Conservation (phyloP, 768 basidiomycete genomes). For the Pisolithus tinctorius region DNA sequence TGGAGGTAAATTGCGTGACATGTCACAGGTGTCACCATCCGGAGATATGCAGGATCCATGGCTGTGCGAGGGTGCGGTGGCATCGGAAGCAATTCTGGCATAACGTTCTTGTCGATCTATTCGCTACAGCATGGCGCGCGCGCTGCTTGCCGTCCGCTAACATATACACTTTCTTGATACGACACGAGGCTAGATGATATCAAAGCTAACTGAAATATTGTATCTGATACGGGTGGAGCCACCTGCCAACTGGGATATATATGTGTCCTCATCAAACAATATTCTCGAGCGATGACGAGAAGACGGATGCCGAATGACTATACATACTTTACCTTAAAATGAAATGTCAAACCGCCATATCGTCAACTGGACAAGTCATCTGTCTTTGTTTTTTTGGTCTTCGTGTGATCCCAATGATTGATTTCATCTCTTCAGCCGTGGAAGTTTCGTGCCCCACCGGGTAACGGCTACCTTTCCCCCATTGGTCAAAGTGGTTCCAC, state of each 20-base stretch:
- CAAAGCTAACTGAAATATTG: neutral
- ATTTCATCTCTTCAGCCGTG: slow-evolving; percentile 8
- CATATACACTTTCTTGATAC: no score
- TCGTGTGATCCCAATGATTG: slow-evolving; percentile 8
- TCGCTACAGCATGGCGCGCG: neutral
- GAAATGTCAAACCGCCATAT: neutral
- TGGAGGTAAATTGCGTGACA: slow-evolving; percentile 23
- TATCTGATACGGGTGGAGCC: neutral
- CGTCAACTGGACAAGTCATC: neutral
- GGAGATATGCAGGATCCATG: slow-evolving; percentile 13
- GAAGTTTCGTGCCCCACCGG: slow-evolving; percentile 16
- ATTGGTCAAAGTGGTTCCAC: slow-evolving; percentile 3
- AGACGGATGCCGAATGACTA: neutral
- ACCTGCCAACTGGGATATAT: neutral
- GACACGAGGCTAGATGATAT: neutral
- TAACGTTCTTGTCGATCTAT: slow-evolving; percentile 6
- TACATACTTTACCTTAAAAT: neutral
- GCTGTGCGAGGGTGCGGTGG: slow-evolving; percentile 24
- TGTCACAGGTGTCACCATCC: slow-evolving; percentile 20
- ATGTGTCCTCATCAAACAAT: neutral
- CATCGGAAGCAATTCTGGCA: slow-evolving; percentile 7
- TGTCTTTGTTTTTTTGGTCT: neutral
- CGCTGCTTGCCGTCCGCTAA: neutral
- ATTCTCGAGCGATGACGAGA: neutral
- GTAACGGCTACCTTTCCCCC: slow-evolving; percentile 14